Percentiles rank a stretch among this genome's conserved stretches.
These are phyloP conservation scores for Aspergillus flavus DNA, from an alignment of 2,329 filamentous ascomycete species.

Conservation along the genomic window DNA sequence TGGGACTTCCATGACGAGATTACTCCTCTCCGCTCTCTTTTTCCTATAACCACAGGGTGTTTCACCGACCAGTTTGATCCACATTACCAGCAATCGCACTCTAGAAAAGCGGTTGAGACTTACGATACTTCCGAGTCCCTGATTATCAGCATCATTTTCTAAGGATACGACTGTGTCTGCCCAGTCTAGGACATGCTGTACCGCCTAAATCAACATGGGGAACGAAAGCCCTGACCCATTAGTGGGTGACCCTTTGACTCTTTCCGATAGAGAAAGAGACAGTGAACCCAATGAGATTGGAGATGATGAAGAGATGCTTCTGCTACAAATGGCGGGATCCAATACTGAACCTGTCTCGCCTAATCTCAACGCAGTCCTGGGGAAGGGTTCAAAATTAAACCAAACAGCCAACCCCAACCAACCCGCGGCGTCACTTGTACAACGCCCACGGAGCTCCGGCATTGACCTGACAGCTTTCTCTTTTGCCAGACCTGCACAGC, in stretches of 20 bases:
- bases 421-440: slow-evolving; percentile 28
- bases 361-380: slow-evolving; percentile 16
- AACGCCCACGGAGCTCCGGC: slow-evolving; percentile 34
- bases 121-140: not conserved
- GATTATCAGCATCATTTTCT: not conserved
- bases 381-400: slow-evolving; percentile 18
- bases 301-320: slow-evolving; percentile 22
- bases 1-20: not conserved
- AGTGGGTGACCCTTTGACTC: not conserved
- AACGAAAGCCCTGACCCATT: not conserved
- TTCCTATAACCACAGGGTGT: not conserved
- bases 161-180: not conserved
- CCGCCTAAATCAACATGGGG: not conserved
- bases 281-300: slow-evolving; percentile 11
- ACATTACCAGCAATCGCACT: no score
- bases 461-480: slow-evolving; percentile 34
- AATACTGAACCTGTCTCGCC: slow-evolving; percentile 20
- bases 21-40: not conserved
- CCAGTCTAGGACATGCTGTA: not conserved
- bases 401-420: slow-evolving; percentile 9
- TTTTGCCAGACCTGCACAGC: slow-evolving; percentile 35
- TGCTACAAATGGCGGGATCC: slow-evolving; percentile 22
- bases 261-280: not conserved
- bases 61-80: not conserved
- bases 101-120: not conserved